phyloP scores from a whole-genome alignment of 495 filamentous ascomycete genomes.

The Aspergillus taichungensis region DNA sequence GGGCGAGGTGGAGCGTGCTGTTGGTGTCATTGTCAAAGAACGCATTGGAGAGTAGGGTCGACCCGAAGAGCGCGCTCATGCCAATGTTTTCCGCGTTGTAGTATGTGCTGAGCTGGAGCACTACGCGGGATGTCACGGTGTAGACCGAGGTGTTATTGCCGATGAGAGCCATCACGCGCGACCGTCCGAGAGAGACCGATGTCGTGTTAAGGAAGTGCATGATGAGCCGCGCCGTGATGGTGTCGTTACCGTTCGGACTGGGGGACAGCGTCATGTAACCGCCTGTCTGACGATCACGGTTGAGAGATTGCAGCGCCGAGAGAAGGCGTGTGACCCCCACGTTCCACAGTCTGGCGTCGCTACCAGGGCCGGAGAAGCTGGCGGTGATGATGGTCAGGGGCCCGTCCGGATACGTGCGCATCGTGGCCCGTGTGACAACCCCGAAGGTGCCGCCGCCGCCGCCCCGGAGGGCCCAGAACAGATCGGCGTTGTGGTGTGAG shows the following conservation, averaged over 20 bases:
- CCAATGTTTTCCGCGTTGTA: background rate
- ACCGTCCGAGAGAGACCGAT: too few species aligned
- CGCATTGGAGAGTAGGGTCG: background rate
- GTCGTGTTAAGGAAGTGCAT: too few species aligned
- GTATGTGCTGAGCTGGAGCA: background rate
- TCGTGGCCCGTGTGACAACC: constrained; percentile 12
- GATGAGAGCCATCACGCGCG: too few species aligned
- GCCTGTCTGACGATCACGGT: too few species aligned
- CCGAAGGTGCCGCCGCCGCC: constrained; percentile 36
- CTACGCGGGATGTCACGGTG: too few species aligned
- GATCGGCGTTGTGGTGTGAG: constrained; percentile 37
- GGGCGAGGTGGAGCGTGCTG: too few species aligned
- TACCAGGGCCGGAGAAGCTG: constrained; percentile 7
- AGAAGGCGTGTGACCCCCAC: constrained; percentile 12
- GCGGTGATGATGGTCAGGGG: constrained; percentile 24
- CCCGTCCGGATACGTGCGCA: constrained; percentile 5
- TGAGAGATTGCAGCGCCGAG: too few species aligned
- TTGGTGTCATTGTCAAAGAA: background rate
- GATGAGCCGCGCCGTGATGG: too few species aligned
- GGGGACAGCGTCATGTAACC: too few species aligned
- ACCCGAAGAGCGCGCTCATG: background rate
- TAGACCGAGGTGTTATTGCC: too few species aligned
- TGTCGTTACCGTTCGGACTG: too few species aligned
- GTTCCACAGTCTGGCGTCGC: constrained; percentile 10
- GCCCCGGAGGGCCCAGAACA: constrained; percentile 41